A percentile compares a stretch with the other conserved stretches of the same genome.
Conservation (phyloP, 2,329 filamentous ascomycete species). For the Aspergillus carbonarius region DNA sequence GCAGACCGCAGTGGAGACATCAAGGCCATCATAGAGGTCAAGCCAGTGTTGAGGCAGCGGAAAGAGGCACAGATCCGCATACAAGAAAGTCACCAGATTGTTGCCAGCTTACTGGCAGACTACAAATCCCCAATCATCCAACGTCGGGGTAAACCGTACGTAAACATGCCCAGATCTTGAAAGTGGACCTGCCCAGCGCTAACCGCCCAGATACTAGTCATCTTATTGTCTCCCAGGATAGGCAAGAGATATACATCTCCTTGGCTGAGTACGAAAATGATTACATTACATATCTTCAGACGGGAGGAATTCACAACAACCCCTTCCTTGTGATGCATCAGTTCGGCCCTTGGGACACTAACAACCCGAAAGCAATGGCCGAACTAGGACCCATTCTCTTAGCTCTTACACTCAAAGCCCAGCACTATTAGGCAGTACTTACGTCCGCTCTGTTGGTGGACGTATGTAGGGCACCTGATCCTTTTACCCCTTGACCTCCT, state of each 20-base stretch:
- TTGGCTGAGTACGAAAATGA: background rate
- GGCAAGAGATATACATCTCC: background rate
- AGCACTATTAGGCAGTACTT: background rate
- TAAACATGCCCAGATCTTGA: too few relatives aligned
- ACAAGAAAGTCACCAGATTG: too few relatives aligned
- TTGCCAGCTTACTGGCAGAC: too few relatives aligned
- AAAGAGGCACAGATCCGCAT: too few relatives aligned
- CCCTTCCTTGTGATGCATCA: background rate
- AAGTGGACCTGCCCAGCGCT: too few relatives aligned
- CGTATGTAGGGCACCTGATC: too few relatives aligned
- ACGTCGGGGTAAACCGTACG: too few relatives aligned
- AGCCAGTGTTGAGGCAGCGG: too few relatives aligned
- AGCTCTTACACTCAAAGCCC: background rate
- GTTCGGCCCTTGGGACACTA: background rate
- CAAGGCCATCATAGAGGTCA: too few relatives aligned
- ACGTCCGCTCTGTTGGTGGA: background rate
- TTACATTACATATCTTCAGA: background rate
- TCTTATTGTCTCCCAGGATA: background rate
- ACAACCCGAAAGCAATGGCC: background rate
- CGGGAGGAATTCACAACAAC: background rate
- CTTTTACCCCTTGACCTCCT: too few relatives aligned
- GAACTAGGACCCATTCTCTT: background rate
- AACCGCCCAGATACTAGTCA: background rate
- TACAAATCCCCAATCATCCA: too few relatives aligned
- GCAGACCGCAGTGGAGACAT: too few relatives aligned